Evolutionary conservation across 257 asterid species (phyloP), one percentile per base, ranked within the genome.

Genomic region (Capsicum rhomboideum): DNA sequence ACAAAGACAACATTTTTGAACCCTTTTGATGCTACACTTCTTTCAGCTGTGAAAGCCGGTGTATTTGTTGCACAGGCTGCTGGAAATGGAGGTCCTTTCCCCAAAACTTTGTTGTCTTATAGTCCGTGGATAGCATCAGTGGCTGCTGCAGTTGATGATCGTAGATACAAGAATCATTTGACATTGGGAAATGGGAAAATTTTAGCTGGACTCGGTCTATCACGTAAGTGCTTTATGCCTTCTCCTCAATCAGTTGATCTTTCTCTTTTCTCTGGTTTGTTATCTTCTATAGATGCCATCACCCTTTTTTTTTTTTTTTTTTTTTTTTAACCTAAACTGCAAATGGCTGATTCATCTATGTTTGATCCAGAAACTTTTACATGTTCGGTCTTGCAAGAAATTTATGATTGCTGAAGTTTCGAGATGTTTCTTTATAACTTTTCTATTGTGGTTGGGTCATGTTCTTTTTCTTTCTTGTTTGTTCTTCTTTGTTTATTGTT

Each of bases 111-210:
- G 86, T 75, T 97, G 86, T 97, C 99, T 71, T 97, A 93, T 87
- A 97, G 99, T 91, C 99, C 99, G 28, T 97, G 99, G 99, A 95
- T 97, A 85, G 92, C 90, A 82, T 83, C 99, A 63, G 99, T 95
- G 81, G 99, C 99, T 82, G 99, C 99, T 88, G 99, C 99, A 64
- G 94, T 93, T 66, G 99, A 97, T 90, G 99, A 97, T 69, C 92
- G 99, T 55, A 90, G 97, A 88, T 97, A 97, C 89, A 97, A 97
- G 88, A 97, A 97, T 86, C 98, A 97, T 88, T 90, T 97, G 80
- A 92, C 90, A 49, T 77, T 97, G 91, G 99, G 99, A 83, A 95
- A 95, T 79, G 98, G 99, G 83, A 95, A 95, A 86, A 88, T 91
- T 18, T 84, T 97, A 83, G 89, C 96, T 29, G 99, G 99, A 89